These are phyloP conservation scores for Ceratobasidium sp. DNA, from an alignment of 1,284 basidiomycete species.

Conservation along the genomic window DNA sequence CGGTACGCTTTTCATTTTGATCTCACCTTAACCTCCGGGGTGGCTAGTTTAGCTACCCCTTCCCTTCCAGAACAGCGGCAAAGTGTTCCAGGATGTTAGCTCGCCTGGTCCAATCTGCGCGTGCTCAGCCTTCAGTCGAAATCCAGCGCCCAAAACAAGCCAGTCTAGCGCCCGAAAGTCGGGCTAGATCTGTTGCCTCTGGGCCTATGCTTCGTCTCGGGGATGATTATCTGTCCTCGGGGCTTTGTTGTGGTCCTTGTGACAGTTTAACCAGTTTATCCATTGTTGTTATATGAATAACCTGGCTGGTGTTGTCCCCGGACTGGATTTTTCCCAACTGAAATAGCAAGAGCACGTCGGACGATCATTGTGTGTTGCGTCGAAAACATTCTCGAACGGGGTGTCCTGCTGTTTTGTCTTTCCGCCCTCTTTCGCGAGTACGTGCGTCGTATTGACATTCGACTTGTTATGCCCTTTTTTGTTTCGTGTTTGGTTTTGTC, in stretches of 20 bases:
- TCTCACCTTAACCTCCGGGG: slow-evolving; percentile 14
- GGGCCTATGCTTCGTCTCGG: not conserved
- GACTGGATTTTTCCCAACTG: slow-evolving; percentile 38
- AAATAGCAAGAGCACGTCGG: slow-evolving; percentile 41
- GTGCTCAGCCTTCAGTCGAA: slow-evolving; percentile 23
- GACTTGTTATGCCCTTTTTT: slow-evolving; percentile 14
- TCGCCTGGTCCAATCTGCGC: slow-evolving; percentile 40
- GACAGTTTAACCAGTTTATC: slow-evolving; percentile 26
- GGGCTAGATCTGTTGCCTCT: slow-evolving; percentile 18
- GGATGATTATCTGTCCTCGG: slow-evolving; percentile 24
- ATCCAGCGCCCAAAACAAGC: slow-evolving; percentile 19
- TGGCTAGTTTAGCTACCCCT: not conserved
- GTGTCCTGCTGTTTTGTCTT: slow-evolving; percentile 5
- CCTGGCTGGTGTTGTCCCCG: slow-evolving; percentile 27
- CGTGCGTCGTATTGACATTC: slow-evolving; percentile 37
- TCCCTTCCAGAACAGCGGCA: slow-evolving; percentile 30
- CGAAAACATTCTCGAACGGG: slow-evolving; percentile 14
- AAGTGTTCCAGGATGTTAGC: slow-evolving; percentile 35
- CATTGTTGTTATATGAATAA: slow-evolving; percentile 33
- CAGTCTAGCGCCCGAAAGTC: not conserved
- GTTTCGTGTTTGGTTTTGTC: slow-evolving; percentile 48
- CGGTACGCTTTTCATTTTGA: slow-evolving; percentile 79
- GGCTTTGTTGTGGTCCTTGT: slow-evolving; percentile 6
- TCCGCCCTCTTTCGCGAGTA: slow-evolving; percentile 5
- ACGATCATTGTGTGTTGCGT: slow-evolving; percentile 35